A percentile compares a stretch with the other conserved stretches of the same genome.
Evolutionary conservation across 2,329 filamentous ascomycete species (phyloP).

Genomic region (Colletotrichum nymphaeae): DNA sequence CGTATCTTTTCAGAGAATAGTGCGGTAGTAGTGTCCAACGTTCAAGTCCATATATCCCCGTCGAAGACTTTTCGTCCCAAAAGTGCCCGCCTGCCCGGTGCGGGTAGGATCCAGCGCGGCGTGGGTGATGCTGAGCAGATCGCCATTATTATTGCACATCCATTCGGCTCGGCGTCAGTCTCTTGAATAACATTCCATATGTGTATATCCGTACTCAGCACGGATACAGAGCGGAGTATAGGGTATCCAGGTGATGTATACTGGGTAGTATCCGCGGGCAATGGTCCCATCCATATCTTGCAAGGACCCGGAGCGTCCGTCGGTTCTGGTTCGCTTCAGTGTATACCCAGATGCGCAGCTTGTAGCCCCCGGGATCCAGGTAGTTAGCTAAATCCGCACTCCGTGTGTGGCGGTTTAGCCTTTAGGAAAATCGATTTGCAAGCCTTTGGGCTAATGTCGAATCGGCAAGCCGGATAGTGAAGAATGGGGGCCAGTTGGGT

Average conservation of each 20-base stretch:
- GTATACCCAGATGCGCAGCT: not conserved
- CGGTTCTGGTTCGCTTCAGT: not conserved
- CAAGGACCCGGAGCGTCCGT: conserved; percentile 11
- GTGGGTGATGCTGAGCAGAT: conserved; percentile 10
- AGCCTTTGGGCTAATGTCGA: not conserved
- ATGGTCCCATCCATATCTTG: not conserved
- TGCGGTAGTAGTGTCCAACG: conserved; percentile 3
- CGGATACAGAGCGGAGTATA: not conserved
- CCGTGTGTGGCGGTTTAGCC: not conserved
- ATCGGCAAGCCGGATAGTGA: conserved; percentile 21
- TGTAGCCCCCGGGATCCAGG: not conserved
- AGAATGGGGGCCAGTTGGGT: conserved; percentile 1
- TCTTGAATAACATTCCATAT: not conserved
- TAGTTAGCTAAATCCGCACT: not conserved
- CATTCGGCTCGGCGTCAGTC: conserved; percentile 14
- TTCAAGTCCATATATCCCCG: conserved; percentile 21
- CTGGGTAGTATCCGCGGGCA: not conserved
- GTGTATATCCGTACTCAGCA: not conserved
- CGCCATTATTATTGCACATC: conserved; percentile 13
- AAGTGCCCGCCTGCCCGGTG: conserved; percentile 19
- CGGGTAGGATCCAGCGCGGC: conserved; percentile 13
- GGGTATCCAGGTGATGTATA: not conserved
- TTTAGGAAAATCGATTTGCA: conserved; percentile 19
- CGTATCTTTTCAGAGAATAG: not conserved
- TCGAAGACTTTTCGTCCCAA: conserved; percentile 26